Base-by-base conservation (phyloP, 441 rosid genomes). In the Croton setiger region DNA sequence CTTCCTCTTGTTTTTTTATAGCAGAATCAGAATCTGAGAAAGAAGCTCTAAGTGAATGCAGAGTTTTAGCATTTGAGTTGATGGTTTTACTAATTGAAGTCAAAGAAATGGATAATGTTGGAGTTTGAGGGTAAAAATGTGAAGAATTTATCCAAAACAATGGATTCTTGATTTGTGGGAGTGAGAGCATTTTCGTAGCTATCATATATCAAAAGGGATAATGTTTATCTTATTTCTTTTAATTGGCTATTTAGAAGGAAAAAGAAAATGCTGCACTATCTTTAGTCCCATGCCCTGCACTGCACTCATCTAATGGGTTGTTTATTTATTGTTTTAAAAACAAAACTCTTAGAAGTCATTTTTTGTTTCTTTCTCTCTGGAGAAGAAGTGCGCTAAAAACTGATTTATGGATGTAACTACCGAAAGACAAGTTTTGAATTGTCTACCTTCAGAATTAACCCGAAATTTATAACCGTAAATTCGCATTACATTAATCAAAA, bases 1-100 rank as follows among this genome's bases (percentile, higher is more conserved):
- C 49, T 4, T 52, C 67, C 52, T 44, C 41, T 17, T 43, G 23
- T 72, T 60, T 7, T 39, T 39, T 4, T 5, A 6, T 7, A 7
- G 10, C 10, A 39, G 43, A 39, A 13, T 45, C 35, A 63, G 63
- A 64, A 47, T 72, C 75, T 4, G 58, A 64, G 27, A 68, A 64
- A 55, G 69, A 48, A 65, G 60, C 58, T n/a, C 8, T 2, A 0
- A 31, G 41, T n/a, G 4, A 0, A 0, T 17, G 41, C 41, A 43
- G 37, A 63, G 58, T 2, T n/a, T n/a, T 12, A 23, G 7, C 54
- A 2, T 57, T 47, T n/a, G 48, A 31, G 67, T 4, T 15, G 23
- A 17, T 7, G 4, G 49, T 54, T 14, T 51, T 35, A 27, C 48
- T 7, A 60, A 37, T 58, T n/a, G 15, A 47, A 11, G 57, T 31